Percentiles rank a stretch among this genome's conserved stretches.
phyloP scores from a whole-genome alignment of 176 grass and related monocot genomes.

The Raddia guianensis region DNA sequence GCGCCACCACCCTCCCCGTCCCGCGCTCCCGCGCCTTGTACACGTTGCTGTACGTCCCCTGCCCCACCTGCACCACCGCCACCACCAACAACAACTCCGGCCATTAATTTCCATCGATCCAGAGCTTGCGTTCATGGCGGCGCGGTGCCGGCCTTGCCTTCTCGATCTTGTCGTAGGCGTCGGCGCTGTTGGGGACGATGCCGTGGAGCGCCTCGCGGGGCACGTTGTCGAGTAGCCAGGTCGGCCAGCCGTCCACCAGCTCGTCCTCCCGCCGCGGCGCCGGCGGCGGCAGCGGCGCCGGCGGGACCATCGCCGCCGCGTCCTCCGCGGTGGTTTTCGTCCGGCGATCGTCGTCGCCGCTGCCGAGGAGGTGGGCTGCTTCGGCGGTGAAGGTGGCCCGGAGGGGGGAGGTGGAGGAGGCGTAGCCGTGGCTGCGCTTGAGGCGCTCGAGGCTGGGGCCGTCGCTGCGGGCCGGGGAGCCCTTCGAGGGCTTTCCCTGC shows the following conservation, averaged over 20 bases:
- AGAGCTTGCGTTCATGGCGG: neutral
- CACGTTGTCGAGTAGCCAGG: conserved; percentile 62
- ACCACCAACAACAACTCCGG: no score
- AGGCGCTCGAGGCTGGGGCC: conserved; percentile 42
- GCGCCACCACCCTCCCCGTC: conserved; percentile 58
- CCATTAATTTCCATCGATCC: no score
- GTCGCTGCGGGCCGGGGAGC: conserved; percentile 49
- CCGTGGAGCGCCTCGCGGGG: conserved; percentile 53
- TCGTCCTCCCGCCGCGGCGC: conserved; percentile 26
- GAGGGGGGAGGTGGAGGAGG: conserved; percentile 13
- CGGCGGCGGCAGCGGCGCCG: neutral
- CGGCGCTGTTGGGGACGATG: conserved; percentile 59
- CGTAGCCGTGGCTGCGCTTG: conserved; percentile 39
- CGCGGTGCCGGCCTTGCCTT: conserved; percentile 36
- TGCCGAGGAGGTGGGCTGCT: neutral
- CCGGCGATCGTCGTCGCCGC: neutral
- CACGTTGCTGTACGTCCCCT: conserved; percentile 82
- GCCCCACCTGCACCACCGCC: conserved; percentile 46
- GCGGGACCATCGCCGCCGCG: neutral
- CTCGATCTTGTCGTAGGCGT: conserved; percentile 72
- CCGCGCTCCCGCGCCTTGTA: conserved; percentile 67
- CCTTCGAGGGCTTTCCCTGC: conserved; percentile 49
- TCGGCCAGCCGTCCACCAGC: conserved; percentile 66
- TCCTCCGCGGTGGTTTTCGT: neutral
- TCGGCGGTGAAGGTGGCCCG: neutral